Evolutionary conservation across 768 basidiomycete species (phyloP), one percentile per base, ranked within the genome.

Genomic region (Termitomyces sp.): DNA sequence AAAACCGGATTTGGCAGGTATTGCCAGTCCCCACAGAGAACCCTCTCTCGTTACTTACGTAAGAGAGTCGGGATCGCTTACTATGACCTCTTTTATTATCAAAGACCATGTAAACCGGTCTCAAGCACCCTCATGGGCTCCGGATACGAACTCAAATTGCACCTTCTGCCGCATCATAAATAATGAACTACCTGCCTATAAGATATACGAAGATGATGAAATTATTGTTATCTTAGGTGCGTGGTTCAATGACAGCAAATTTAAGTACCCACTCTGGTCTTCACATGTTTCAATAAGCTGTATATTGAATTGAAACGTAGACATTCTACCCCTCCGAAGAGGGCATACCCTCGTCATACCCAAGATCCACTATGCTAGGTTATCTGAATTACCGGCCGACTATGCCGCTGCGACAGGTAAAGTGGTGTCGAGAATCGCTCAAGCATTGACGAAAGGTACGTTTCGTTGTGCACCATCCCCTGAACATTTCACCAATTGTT

Each of bases 21-120:
- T 34, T 34, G 34, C 34, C 34, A 34, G 34, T 34, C 34, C 34
- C 34, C 34, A 34, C 34, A 34, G 7, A 34, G 25, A 25, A 25
- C 25, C 25, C 25, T 25, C 25, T 25, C 25, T 25, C 25, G 25
- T 25, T 25, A 25, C 25, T 25, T 25, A 25, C 25, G 25, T 25
- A 25, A 25, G 25, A 25, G 25, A 25, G 25, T 37, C 36, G 8
- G 36, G 32, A 15, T 56, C 34, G 11, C n/a, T 17, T 9, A 43
- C 32, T 62, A 89, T 90, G 88, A 90, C 88, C 60, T 88, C 87
- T 38, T 89, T 87, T 75, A 84, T 91, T 20, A 89, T 91, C 69
- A 77, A 86, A 59, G 78, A 82, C 25, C 88, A 88, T 67, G 75
- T 81, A 43, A 69, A 74, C 59, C 81, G 86, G 9, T 68, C 73